These are phyloP conservation scores for Fusarium sp. DNA, from an alignment of 2,329 filamentous ascomycete genomes.

Conservation along the genomic window DNA sequence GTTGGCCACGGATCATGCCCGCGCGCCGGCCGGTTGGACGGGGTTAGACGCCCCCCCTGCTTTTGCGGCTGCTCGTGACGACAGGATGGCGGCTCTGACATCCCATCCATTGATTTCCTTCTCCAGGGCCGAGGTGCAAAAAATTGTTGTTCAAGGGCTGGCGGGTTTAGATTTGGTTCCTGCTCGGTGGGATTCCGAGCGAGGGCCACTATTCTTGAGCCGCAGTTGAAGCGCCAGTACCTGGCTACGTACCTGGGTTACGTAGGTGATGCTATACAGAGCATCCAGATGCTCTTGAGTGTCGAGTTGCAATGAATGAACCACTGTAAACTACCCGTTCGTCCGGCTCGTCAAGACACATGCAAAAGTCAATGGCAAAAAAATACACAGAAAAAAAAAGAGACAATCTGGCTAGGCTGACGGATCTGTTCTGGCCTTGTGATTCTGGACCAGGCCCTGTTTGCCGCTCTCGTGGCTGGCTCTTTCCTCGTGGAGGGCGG, in stretches of 20 bases:
- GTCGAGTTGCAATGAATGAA: neutral
- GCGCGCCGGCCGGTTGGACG: constrained; percentile 6
- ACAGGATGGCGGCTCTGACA: constrained; percentile 19
- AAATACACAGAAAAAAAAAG: constrained; percentile 1
- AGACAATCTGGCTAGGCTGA: neutral
- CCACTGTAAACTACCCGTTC: neutral
- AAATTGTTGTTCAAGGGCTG: neutral
- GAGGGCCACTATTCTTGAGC: neutral
- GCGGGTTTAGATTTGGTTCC: constrained; percentile 7
- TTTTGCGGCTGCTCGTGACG: constrained; percentile 34
- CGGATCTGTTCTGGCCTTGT: constrained; percentile 4
- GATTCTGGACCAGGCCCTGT: constrained; percentile 2
- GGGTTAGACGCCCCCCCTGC: neutral
- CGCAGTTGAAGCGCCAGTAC: neutral
- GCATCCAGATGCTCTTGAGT: neutral
- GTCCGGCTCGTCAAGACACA: neutral
- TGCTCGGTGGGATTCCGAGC: constrained; percentile 40
- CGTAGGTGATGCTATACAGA: neutral
- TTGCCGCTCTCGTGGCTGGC: constrained; percentile 1
- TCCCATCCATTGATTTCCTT: neutral
- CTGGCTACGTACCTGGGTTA: neutral
- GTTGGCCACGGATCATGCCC: constrained; percentile 26
- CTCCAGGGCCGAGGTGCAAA: constrained; percentile 37
- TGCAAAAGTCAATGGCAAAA: neutral
- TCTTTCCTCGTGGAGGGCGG: constrained; percentile 21